Conservation (phyloP, 805 yeast genomes). For the Suhomyces sp. region DNA sequence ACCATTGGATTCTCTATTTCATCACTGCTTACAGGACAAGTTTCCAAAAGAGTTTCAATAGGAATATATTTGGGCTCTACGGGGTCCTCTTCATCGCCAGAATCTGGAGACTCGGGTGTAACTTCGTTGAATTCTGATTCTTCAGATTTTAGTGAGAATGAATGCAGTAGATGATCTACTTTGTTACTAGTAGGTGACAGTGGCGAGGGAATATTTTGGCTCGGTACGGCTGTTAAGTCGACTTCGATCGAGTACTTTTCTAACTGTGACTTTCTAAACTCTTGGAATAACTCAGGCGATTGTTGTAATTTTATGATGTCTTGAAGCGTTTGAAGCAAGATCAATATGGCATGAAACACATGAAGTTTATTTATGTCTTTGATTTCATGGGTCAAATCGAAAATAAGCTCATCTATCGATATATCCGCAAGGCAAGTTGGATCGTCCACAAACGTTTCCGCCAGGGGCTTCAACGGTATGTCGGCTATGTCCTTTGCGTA, state of each 20-base stretch:
- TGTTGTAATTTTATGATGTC: slow-evolving; percentile 31
- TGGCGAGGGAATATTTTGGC: slow-evolving; percentile 11
- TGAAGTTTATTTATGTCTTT: slow-evolving; percentile 36
- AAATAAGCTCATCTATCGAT: slow-evolving; percentile 29
- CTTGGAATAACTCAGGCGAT: slow-evolving; percentile 18
- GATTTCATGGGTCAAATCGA: slow-evolving; percentile 27
- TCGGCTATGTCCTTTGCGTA: slow-evolving; percentile 15
- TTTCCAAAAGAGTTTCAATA: slow-evolving; percentile 19
- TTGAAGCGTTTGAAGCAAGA: slow-evolving; percentile 27
- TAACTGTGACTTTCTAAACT: slow-evolving; percentile 27
- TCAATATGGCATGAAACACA: slow-evolving; percentile 31
- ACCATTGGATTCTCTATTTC: slow-evolving; percentile 15
- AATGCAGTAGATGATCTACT: slow-evolving; percentile 3
- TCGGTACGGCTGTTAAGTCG: neutral
- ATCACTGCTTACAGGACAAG: slow-evolving; percentile 11
- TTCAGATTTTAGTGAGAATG: neutral
- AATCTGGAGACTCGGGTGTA: slow-evolving; percentile 15
- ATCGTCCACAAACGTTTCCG: slow-evolving; percentile 41
- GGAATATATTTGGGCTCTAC: slow-evolving; percentile 16
- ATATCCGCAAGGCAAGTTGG: slow-evolving; percentile 35
- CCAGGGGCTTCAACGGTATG: slow-evolving; percentile 35
- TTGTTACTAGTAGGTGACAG: slow-evolving; percentile 21
- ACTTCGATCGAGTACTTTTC: slow-evolving; percentile 10
- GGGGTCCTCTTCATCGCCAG: slow-evolving; percentile 7
- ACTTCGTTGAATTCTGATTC: slow-evolving; percentile 10